Percentiles rank a stretch among this genome's conserved stretches.
phyloP scores from a whole-genome alignment of 1,284 basidiomycete species.

The Marasmius oreades region DNA sequence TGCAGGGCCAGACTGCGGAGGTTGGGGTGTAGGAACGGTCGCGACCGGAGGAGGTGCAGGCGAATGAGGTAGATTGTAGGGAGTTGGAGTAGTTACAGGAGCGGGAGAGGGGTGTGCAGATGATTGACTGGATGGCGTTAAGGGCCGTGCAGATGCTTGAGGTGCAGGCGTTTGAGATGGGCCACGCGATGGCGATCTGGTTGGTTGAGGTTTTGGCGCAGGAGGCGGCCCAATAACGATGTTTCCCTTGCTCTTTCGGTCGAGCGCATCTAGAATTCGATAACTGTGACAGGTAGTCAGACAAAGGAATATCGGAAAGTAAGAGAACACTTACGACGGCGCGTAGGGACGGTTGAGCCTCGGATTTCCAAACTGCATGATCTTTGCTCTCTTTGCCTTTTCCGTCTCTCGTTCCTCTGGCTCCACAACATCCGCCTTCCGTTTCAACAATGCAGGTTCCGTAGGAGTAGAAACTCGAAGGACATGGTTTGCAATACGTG shows the following conservation, averaged over 20 bases:
- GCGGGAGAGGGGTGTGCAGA: constrained; percentile 10
- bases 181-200: constrained; percentile 2
- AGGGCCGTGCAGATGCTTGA: neutral
- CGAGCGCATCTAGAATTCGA: constrained; percentile 47
- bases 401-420: constrained; percentile 71
- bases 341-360: constrained; percentile 41
- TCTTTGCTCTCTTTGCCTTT: constrained; percentile 63
- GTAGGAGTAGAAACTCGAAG: constrained; percentile 65
- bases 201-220: neutral
- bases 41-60: constrained; percentile 11
- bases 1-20: constrained; percentile 15
- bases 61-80: constrained; percentile 12
- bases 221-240: constrained; percentile 16
- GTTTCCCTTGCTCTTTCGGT: constrained; percentile 26
- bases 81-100: constrained; percentile 3
- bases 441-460: constrained; percentile 66
- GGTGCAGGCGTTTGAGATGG: constrained; percentile 11
- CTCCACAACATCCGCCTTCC: constrained; percentile 65
- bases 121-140: constrained; percentile 4
- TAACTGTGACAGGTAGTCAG: constrained; percentile 35
- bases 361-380: constrained; percentile 75
- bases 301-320: neutral
- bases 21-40: constrained; percentile 16
- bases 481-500: constrained; percentile 68
- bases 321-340: constrained; percentile 39